Evolutionary conservation across 495 filamentous ascomycete genomes (phyloP), one percentile per base, ranked within the genome.

Genomic region (Durotheca rogersii): DNA sequence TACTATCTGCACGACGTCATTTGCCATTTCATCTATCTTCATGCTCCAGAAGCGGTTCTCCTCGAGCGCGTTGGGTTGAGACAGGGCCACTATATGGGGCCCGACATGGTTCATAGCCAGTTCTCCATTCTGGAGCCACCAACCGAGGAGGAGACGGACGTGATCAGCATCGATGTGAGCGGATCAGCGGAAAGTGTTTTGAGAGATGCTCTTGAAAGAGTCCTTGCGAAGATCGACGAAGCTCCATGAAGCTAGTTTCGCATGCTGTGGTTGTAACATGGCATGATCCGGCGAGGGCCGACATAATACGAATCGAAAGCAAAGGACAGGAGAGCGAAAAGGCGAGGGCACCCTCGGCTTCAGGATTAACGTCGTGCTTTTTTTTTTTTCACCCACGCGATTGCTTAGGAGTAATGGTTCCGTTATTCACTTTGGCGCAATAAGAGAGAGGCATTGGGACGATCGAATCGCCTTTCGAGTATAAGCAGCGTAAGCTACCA

Each of bases 41-140:
- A 84, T 46, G 88, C 90, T 9, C 72, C 78, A 20, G 86, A 94
- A 66, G 77, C 82, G 38, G 72, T 85, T 15, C 80, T 96, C 21
- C 72, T 94, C 34, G 72, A 81, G 56, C 81, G 94, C 0, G 91
- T 97, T 12, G 69, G 72, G 14, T 74, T 75, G 17, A 81, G 92
- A 54, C 66, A 90, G 70, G 80, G 82, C 38, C 94, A 99, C 64
- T 99, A 93, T 69, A 97, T 99, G 93, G 94, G 95, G 67, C 87
- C 88, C 51, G 81, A 83, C 42, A 99, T 99, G 94, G 90, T 99
- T n/a, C 85, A 86, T 44, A 91, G 87, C 64, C 94, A 99, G 65
- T 84, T 96, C 57, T 78, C 83, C 47, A 83, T 81, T 39, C 78
- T 99, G 12, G 90, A 99, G 69, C 82, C 86, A 60, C 94, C 94